These are phyloP conservation scores for Blastobotrys americana DNA, from an alignment of 805 yeast species.

Conservation along the genomic window DNA sequence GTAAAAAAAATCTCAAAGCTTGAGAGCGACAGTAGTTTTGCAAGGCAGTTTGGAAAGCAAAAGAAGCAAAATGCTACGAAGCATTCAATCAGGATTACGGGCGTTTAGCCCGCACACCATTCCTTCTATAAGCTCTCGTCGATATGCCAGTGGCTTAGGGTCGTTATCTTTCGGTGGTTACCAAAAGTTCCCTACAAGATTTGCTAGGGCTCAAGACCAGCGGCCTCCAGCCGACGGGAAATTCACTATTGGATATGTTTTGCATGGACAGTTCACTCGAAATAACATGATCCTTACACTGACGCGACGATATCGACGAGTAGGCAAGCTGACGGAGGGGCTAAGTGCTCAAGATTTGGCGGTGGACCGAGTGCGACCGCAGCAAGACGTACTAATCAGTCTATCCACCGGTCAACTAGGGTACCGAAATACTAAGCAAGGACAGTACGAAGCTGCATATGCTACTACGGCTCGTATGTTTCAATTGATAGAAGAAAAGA, in stretches of 20 bases:
- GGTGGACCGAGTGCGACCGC: conserved; percentile 68
- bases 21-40: too few relatives aligned
- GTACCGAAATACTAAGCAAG: conserved; percentile 80
- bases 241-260: conserved; percentile 50
- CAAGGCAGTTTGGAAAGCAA: too few relatives aligned
- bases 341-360: conserved; percentile 48
- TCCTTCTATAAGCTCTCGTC: too few relatives aligned
- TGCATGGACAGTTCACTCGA: conserved; percentile 69
- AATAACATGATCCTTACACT: conserved; percentile 80
- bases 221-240: conserved; percentile 18
- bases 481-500: conserved; percentile 57
- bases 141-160: too few relatives aligned
- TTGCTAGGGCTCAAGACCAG: background rate
- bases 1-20: too few relatives aligned
- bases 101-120: too few relatives aligned
- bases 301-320: conserved; percentile 43
- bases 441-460: conserved; percentile 89
- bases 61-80: too few relatives aligned
- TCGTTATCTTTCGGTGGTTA: too few relatives aligned
- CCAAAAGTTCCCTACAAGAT: too few relatives aligned
- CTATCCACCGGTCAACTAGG: conserved; percentile 82
- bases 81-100: too few relatives aligned
- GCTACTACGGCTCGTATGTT: conserved; percentile 74
- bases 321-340: conserved; percentile 19
- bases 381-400: conserved; percentile 63